Evolutionary conservation across 768 basidiomycete species (phyloP), one percentile per base, ranked within the genome.

Genomic region (Trametes sanguinea): DNA sequence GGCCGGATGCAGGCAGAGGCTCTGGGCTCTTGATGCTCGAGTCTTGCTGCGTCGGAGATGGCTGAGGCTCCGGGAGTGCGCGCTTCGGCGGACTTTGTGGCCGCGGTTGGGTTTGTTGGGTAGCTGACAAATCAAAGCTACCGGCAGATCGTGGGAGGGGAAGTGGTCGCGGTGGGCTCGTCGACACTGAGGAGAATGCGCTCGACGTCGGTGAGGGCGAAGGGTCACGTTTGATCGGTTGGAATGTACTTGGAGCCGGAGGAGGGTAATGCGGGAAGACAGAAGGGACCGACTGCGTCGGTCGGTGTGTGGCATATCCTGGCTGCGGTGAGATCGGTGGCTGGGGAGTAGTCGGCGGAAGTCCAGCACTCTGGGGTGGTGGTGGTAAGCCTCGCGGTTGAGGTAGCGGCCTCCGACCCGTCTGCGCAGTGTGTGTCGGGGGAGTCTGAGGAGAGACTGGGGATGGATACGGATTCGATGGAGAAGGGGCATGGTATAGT

Each of bases 371-470:
- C 30, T 60, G 55, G 0, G 65, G 58, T 11, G 67, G 55, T 2
- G 66, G 47, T 29, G 70, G 60, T 5, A 61, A 39, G 8, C 44
- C 50, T 9, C 63, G 64, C 3, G 70, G 70, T 14, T 61, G 33
- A 11, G 71, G 71, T 2, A 72, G 63, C 2, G 71, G 71, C 5
- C 69, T 59, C 10, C 64, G 43, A 14, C 43, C n/a, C 1, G 52
- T 29, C 50, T 65, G 63, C 8, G 65, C 60, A 27, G 61, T 32
- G 0, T 45, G 46, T 6, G 52, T 43, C 16, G 52, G 48, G 37
- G 64, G 40, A 2, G 40, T 51, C 27, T 63, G 63, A 27, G 63
- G 63, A 11, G 63, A 64, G 2, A 60, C 54, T 2, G 63, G 63
- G 4, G 63, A 64, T 2, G 63, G 63, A 30, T 62, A 59, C 13